Conservation (phyloP, 805 yeast species). For the Ogataea trehalophila region DNA sequence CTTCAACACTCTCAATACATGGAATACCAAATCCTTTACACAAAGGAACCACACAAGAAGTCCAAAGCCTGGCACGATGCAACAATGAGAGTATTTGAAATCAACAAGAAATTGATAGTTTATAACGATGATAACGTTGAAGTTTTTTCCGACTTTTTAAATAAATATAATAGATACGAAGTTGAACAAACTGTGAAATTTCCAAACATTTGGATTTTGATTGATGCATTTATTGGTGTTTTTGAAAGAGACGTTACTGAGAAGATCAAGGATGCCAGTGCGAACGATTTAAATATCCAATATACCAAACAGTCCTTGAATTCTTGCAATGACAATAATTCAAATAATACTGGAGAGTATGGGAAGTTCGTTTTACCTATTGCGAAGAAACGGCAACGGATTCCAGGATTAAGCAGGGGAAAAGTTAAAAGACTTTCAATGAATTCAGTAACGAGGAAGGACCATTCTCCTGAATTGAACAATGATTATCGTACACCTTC, state of each 20-base stretch:
- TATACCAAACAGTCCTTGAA: not conserved
- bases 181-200: constrained; percentile 25
- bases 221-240: constrained; percentile 27
- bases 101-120: constrained; percentile 45
- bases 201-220: constrained; percentile 23
- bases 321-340: no score
- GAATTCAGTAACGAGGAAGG: no score
- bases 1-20: constrained; percentile 37
- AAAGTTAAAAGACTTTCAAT: no score
- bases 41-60: constrained; percentile 40
- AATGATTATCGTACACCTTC: no score
- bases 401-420: no score
- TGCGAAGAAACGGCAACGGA: no score
- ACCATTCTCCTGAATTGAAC: no score
- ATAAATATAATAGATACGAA: constrained; percentile 30
- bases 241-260: constrained; percentile 36
- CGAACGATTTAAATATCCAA: not conserved
- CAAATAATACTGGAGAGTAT: no score
- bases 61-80: constrained; percentile 53
- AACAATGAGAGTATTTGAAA: constrained; percentile 37
- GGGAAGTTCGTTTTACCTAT: no score
- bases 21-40: constrained; percentile 43
- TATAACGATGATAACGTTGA: constrained; percentile 29
- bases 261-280: constrained; percentile 4
- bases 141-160: constrained; percentile 24